Base-by-base conservation (phyloP, 2,329 filamentous ascomycete species). In the Aaosphaeria arxii region DNA sequence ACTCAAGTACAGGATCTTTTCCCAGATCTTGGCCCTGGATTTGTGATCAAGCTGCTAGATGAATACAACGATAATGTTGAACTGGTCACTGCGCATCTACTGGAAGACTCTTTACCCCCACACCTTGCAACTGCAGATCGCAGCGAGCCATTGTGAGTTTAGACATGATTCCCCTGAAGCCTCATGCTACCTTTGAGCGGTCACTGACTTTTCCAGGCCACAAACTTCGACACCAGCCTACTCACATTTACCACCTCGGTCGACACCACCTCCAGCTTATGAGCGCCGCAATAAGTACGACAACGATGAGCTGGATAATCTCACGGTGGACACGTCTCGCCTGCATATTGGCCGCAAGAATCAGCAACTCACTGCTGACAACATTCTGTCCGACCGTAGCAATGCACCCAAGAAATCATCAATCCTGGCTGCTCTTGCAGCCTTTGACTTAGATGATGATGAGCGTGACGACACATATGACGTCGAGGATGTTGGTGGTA, bases 381-480 rank as follows among this genome's bases (percentile, higher is more conserved):
- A 83, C 43, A 71, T 92, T 11, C 79, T 92, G 6, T 74, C 80
- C 42, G 85, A 90, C 62, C 81, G 81, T 44, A 78, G 81, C 54
- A 74, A 74, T 1, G 83, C 85, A 4, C 82, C 86, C 1, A 85
- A 85, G 59, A 96, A 95, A 72, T 89, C 90, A 0, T 87, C 90
- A 7, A 96, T 96, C 58, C 74, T 96, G 28, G 89, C 91, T 3
- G 92, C 92, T 0, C 81, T 97, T 2, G 89, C 90, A 11, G 81
- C 87, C 1, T 96, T 97, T 57, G 91, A 97, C 71, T 87, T 86
- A 0, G 92, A 97, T 59, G 94, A 97, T 57, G 94, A 99, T 67
- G 94, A 99, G 73, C 83, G 91, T 33, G 94, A 99, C 68, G 94
- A 99, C 67, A 97, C 92, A 0, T 99, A 99, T 65, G 94, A 99